Evolutionary conservation across 495 filamentous ascomycete genomes (phyloP), one percentile per base, ranked within the genome.

Genomic region (Xylaria acuta): DNA sequence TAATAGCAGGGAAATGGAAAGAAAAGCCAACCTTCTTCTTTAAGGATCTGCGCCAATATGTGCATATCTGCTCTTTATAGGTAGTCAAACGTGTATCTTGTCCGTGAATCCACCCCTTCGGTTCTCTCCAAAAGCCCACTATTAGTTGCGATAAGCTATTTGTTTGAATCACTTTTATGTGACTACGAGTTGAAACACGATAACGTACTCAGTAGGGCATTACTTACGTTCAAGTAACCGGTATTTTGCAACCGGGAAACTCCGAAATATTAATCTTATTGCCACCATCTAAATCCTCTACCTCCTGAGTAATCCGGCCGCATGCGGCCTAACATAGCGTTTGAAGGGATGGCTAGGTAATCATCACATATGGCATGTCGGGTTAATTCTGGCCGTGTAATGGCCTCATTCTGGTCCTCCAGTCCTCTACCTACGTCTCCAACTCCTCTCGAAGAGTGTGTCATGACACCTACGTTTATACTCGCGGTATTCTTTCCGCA

Each of bases 401-500:
- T 38, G 18, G 30, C 45, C 30, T 53, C 27, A 18, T 38, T 53
- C 30, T 5, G 45, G 32, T 8, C 12, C 45, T 40, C 32, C n/a
- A 5, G 12, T 47, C 14, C 14, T 9, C 22, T 69, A 56, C 9
- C 11, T 36, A 12, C 32, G 32, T 49, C 2, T 41, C 32, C 20
- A 70, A 18, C 18, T 12, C 6, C 18, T 49, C 43, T 66, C 16
- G 2, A 38, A 51, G 25, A 14, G 14, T 53, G 9, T n/a, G 18
- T 54, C 41, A 34, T 45, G 18, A 20, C 47, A 20, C 18, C 30
- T 22, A 22, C 18, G 56, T 47, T n/a, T 25, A 51, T 20, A 18
- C 16, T 34, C 25, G 51, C 68, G 68, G 68, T 63, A 62, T 40
- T 53, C 8, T 53, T 70, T 70, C 58, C 68, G 56, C 68, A 47